Evolutionary conservation across 2,329 filamentous ascomycete species (phyloP), one percentile per base, ranked within the genome.

Genomic region (Lachnellula arida): DNA sequence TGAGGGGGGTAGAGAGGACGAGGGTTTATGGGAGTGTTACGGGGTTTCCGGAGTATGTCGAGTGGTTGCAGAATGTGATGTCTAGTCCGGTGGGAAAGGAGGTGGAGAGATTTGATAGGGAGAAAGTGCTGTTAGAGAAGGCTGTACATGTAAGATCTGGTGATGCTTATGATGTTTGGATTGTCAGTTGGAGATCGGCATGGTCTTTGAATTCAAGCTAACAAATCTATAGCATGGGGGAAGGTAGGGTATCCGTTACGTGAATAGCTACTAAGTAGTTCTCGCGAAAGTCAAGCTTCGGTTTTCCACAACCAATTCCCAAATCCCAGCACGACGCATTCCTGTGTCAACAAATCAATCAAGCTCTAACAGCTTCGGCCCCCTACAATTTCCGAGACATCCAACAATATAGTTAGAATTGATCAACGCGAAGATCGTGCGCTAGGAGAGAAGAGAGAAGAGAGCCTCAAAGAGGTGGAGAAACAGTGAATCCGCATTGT

Each of bases 1-100:
- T 81, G 0, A 67, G 77, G 51, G 77, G 73, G 0, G 76, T 81
- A 4, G 66, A 69, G 43, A 71, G 67, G 37, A 73, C 71, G n/a
- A 70, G 62, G 42, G 70, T 81, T 12, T 62, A 65, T 58, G 69
- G 70, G 2, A 69, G 65, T 57, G 56, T 68, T 2, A 50, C 37
- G 12, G 50, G 37, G 0, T 69, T 67, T 53, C 61, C 64, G 2
- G 59, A 61, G 40, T 70, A 70, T 61, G 62, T 54, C 7, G 23
- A 57, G 14, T 69, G 67, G 66, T 46, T 70, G 44, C 43, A 66
- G 52, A 37, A 49, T n/a, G 46, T 48, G 3, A 68, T 70, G 60
- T 63, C 57, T 55, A 57, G 53, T 19, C 51, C 58, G 1, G 50
- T 51, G 15, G 61, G 56, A 3, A 15, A 15, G 7, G 49, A 57